phyloP scores from a whole-genome alignment of 2,329 filamentous ascomycete species.

The Amylocarpus encephaloides region DNA sequence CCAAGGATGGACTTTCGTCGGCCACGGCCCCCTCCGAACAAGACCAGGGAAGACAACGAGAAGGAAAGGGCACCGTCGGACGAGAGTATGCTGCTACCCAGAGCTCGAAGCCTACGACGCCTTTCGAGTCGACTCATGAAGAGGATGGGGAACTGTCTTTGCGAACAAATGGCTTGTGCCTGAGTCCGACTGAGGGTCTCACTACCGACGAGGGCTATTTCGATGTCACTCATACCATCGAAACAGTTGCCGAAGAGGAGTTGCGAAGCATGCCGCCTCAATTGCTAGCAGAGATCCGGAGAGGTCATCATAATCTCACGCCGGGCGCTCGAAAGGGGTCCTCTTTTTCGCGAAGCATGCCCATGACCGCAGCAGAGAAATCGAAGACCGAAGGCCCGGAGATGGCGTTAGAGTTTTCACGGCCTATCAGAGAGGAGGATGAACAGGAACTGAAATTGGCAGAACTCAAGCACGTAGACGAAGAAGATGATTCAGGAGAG shows the following conservation, averaged over 20 bases:
- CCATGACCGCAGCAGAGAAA: conserved; percentile 26
- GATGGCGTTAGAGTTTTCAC: neutral
- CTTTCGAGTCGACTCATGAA: conserved; percentile 13
- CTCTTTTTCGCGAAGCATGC: conserved; percentile 31
- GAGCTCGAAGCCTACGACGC: neutral
- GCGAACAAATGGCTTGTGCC: neutral
- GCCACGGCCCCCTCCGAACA: conserved; percentile 12
- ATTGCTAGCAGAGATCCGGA: conserved; percentile 29
- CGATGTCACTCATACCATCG: conserved; percentile 16
- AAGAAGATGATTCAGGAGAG: conserved; percentile 60
- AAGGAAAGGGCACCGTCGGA: neutral
- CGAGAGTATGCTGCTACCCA: neutral
- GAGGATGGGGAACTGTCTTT: neutral
- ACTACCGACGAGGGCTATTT: conserved; percentile 25
- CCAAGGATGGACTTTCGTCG: conserved; percentile 23
- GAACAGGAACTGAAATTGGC: conserved; percentile 6
- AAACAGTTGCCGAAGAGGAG: conserved; percentile 18
- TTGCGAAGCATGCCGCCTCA: conserved; percentile 25
- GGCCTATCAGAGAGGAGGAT: conserved; percentile 2
- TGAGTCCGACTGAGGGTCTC: conserved; percentile 17
- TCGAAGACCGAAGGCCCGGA: conserved; percentile 10
- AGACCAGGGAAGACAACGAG: conserved; percentile 8
- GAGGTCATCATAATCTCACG: conserved; percentile 27
- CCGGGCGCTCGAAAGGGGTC: conserved; percentile 26
- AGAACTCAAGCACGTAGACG: conserved; percentile 27